phyloP scores from a whole-genome alignment of 768 basidiomycete genomes.

The Paxillus ammoniavirescens region DNA sequence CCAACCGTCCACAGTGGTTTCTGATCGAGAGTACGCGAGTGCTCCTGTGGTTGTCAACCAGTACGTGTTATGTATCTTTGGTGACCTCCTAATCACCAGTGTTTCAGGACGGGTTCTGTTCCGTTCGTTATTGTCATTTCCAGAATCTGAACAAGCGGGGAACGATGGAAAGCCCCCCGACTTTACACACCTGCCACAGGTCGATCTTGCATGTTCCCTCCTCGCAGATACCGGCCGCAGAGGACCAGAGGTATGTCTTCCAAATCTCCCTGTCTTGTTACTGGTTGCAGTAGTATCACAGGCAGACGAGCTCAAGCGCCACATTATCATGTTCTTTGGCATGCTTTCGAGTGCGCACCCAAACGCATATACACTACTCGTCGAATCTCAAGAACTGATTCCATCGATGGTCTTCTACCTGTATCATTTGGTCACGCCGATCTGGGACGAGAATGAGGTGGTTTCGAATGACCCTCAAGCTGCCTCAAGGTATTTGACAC shows the following conservation, averaged over 20 bases:
- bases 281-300: constrained; percentile 15
- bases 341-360: constrained; percentile 39
- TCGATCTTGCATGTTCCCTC: constrained; percentile 48
- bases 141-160: constrained; percentile 22
- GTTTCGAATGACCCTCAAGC: constrained; percentile 37
- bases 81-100: constrained; percentile 6
- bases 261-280: neutral
- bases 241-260: constrained; percentile 39
- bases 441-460: constrained; percentile 66
- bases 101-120: constrained; percentile 43
- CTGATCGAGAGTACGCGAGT: constrained; percentile 48
- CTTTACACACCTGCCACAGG: constrained; percentile 35
- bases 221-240: constrained; percentile 42
- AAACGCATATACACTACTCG: constrained; percentile 37
- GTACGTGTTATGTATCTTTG: constrained; percentile 23
- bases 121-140: constrained; percentile 41
- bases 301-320: constrained; percentile 36
- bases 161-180: constrained; percentile 24
- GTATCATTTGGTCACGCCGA: constrained; percentile 46
- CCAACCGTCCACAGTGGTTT: constrained; percentile 51
- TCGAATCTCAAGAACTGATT: constrained; percentile 54
- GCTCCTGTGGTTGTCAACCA: constrained; percentile 51
- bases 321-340: constrained; percentile 40
- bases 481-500: constrained; percentile 21
- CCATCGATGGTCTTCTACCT: constrained; percentile 64